These are phyloP conservation scores for Penicillium polonicum DNA, from an alignment of 2,329 filamentous ascomycete species.

Conservation along the genomic window DNA sequence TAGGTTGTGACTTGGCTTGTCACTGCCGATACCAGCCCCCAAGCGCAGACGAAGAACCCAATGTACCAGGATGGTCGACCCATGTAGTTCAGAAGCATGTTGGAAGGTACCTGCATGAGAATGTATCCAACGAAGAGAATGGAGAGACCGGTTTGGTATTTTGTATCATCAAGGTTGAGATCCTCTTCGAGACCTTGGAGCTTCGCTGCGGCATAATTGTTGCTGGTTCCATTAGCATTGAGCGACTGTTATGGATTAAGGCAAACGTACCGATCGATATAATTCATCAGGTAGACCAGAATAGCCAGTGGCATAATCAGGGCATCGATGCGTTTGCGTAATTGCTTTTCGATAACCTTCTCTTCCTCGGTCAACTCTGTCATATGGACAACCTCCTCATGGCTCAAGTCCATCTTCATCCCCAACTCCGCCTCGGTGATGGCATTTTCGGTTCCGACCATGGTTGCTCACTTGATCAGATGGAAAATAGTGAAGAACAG, in stretches of 20 bases:
- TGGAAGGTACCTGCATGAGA: slow-evolving; percentile 50
- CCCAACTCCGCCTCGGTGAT: slow-evolving; percentile 21
- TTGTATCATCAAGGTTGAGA: slow-evolving; percentile 32
- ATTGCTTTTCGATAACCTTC: slow-evolving; percentile 37
- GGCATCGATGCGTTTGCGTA: slow-evolving; percentile 38
- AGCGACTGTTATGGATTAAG: neutral
- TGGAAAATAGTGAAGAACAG: neutral
- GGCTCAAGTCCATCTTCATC: slow-evolving; percentile 20
- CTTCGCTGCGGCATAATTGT: slow-evolving; percentile 49
- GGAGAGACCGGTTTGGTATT: slow-evolving; percentile 45
- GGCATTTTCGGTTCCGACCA: slow-evolving; percentile 11
- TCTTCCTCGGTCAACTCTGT: slow-evolving; percentile 31
- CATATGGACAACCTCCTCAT: slow-evolving; percentile 24
- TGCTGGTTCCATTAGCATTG: slow-evolving; percentile 26
- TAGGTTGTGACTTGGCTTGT: slow-evolving; percentile 46
- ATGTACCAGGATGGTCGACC: slow-evolving; percentile 46
- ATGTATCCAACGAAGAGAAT: slow-evolving; percentile 49
- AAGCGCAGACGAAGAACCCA: slow-evolving; percentile 47
- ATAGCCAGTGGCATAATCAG: slow-evolving; percentile 43
- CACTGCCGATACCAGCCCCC: slow-evolving; percentile 47
- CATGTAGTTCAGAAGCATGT: slow-evolving; percentile 44
- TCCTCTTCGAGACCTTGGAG: slow-evolving; percentile 45
- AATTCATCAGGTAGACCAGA: slow-evolving; percentile 44
- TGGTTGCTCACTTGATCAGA: neutral
- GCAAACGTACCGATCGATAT: slow-evolving; percentile 39